Evolutionary conservation across 805 yeast species (phyloP).

Genomic region (Debaryomyces maramus): DNA sequence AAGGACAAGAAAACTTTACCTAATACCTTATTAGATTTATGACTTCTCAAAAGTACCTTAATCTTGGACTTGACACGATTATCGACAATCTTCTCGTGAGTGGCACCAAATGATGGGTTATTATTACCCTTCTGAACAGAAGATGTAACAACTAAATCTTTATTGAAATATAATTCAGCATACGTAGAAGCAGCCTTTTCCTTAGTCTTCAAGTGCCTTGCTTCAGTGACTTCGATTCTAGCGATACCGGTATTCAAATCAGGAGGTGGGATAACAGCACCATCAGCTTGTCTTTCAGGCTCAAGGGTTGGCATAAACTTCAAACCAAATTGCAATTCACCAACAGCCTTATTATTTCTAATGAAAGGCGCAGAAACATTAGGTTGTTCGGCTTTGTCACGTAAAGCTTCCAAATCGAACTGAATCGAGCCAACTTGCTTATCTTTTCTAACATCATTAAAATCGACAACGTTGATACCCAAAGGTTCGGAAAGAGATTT

Average conservation of each 20-base stretch:
- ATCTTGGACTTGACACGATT: constrained; percentile 72
- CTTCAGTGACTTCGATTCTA: constrained; percentile 62
- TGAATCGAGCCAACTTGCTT: constrained; percentile 75
- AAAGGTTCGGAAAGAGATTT: constrained; percentile 81
- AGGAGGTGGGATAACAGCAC: constrained; percentile 81
- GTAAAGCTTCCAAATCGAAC: constrained; percentile 67
- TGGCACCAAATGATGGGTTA: constrained; percentile 64
- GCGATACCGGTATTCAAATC: constrained; percentile 93
- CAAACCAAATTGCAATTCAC: constrained; percentile 67
- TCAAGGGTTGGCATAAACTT: constrained; percentile 75
- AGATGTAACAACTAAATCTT: constrained; percentile 59
- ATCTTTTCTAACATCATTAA: constrained; percentile 78
- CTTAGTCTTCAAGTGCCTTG: constrained; percentile 49
- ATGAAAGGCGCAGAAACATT: constrained; percentile 57
- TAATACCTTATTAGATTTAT: constrained; percentile 53
- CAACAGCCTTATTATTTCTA: constrained; percentile 83
- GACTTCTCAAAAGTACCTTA: constrained; percentile 64
- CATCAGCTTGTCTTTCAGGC: constrained; percentile 67
- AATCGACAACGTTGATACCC: constrained; percentile 68
- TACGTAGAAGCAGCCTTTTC: constrained; percentile 57
- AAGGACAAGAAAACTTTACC: constrained; percentile 60
- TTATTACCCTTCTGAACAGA: constrained; percentile 58
- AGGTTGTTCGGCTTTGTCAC: constrained; percentile 50
- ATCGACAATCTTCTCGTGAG: constrained; percentile 65
- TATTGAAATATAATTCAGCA: constrained; percentile 70